These are phyloP conservation scores for Daldinia vernicosa DNA, from an alignment of 495 filamentous ascomycete genomes.

Conservation along the genomic window DNA sequence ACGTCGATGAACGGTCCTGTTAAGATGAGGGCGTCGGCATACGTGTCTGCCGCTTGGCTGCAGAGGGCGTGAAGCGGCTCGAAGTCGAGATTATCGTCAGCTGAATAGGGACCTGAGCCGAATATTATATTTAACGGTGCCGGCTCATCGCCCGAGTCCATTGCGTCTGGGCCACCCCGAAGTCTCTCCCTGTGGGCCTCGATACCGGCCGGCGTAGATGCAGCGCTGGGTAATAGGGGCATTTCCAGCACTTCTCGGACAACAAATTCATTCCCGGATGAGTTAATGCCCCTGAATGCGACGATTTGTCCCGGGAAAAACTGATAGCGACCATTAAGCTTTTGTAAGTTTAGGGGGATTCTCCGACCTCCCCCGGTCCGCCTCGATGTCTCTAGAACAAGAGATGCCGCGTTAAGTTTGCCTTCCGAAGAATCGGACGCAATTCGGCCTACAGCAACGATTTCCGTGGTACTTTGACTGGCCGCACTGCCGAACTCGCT, in stretches of 20 bases:
- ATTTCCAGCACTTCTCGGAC: conserved; percentile 78
- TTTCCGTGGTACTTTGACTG: conserved; percentile 81
- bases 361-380: conserved; percentile 83
- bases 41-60: conserved; percentile 73
- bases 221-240: conserved; percentile 74
- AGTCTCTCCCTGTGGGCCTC: conserved; percentile 72
- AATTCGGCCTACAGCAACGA: conserved; percentile 90
- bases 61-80: conserved; percentile 85
- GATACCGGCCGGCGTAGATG: conserved; percentile 67
- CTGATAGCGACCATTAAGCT: conserved; percentile 69
- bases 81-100: conserved; percentile 89
- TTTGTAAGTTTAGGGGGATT: conserved; percentile 79
- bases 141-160: conserved; percentile 62
- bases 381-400: conserved; percentile 87
- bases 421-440: conserved; percentile 85
- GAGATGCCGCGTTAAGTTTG: conserved; percentile 80
- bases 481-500: conserved; percentile 88
- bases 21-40: conserved; percentile 82
- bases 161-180: conserved; percentile 64
- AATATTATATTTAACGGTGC: conserved; percentile 77
- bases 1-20: conserved; percentile 88
- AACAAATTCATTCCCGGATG: conserved; percentile 82
- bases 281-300: conserved; percentile 84
- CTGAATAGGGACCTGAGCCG: conserved; percentile 87
- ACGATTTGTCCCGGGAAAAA: conserved; percentile 97